Percentiles rank a stretch among this genome's conserved stretches.
phyloP scores from a whole-genome alignment of 2,329 filamentous ascomycete genomes.

The Rugonectria rugulosa region DNA sequence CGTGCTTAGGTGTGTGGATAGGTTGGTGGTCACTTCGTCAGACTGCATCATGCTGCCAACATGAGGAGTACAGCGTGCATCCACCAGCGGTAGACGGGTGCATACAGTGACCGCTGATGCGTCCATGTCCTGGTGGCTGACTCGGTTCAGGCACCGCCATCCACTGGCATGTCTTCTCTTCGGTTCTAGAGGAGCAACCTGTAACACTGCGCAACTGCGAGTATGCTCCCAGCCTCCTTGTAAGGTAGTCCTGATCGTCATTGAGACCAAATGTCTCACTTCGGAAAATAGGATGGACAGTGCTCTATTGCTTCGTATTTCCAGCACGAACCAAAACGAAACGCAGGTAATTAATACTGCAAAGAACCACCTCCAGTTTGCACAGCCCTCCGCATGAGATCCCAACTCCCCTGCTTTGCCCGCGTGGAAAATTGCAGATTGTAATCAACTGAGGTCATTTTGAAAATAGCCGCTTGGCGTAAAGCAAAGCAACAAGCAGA shows the following conservation, averaged over 20 bases:
- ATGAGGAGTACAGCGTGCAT: background rate
- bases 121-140: constrained; percentile 1
- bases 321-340: background rate
- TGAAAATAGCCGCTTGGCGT: too few relatives aligned
- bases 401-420: constrained; percentile 1
- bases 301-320: background rate
- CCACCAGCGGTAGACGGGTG: background rate
- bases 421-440: constrained; percentile 4
- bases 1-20: constrained; percentile 4
- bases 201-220: background rate
- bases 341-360: background rate
- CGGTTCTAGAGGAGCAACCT: background rate
- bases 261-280: constrained; percentile 1
- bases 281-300: background rate
- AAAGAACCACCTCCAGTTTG: background rate
- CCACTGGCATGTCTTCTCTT: constrained; percentile 11
- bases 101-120: background rate
- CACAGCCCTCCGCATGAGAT: constrained; percentile 13
- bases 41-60: constrained; percentile 3
- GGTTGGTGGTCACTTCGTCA: constrained; percentile 4
- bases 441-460: background rate
- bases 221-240: constrained; percentile 9
- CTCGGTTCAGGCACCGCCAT: constrained; percentile 1
- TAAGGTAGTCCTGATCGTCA: background rate
- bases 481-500: too few relatives aligned